Percentiles rank a stretch among this genome's conserved stretches.
Evolutionary conservation across 1,139 yeast species (phyloP).

Genomic region (Wickerhamomyces sp.): DNA sequence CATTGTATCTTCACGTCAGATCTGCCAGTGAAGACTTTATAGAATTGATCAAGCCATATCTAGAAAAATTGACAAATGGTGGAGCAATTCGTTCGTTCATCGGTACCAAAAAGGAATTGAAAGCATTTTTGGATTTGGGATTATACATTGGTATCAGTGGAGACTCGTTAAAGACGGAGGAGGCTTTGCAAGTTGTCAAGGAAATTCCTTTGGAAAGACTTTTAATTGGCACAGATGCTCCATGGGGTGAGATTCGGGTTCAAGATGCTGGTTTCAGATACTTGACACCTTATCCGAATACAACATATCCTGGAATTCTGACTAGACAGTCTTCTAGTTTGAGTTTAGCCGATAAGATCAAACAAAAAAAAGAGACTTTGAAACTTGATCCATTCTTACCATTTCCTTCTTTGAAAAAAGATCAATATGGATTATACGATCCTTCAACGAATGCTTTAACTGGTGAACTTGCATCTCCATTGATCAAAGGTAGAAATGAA

Average conservation of each 20-base stretch:
- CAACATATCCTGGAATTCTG: constrained; percentile 42
- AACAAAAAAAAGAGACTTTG: constrained; percentile 13
- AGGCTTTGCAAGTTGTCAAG: constrained; percentile 62
- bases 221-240: constrained; percentile 92
- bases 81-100: constrained; percentile 90
- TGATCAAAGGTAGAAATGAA: constrained; percentile 84
- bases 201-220: constrained; percentile 62
- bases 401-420: constrained; percentile 60
- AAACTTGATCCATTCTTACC: constrained; percentile 46
- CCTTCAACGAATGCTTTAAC: constrained; percentile 15
- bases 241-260: constrained; percentile 94
- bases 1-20: constrained; percentile 87
- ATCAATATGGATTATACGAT: constrained; percentile 37
- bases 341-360: constrained; percentile 12
- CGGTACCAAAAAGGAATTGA: constrained; percentile 50
- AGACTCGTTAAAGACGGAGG: constrained; percentile 78
- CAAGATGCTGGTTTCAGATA: constrained; percentile 70
- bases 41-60: constrained; percentile 50
- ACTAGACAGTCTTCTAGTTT: constrained; percentile 15
- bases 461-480: constrained; percentile 40
- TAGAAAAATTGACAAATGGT: constrained; percentile 30
- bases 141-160: constrained; percentile 85
- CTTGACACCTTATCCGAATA: constrained; percentile 49
- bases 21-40: constrained; percentile 79
- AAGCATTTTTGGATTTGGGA: constrained; percentile 47